These are phyloP conservation scores for Bullera alba DNA, from an alignment of 768 basidiomycete species.

Conservation along the genomic window DNA sequence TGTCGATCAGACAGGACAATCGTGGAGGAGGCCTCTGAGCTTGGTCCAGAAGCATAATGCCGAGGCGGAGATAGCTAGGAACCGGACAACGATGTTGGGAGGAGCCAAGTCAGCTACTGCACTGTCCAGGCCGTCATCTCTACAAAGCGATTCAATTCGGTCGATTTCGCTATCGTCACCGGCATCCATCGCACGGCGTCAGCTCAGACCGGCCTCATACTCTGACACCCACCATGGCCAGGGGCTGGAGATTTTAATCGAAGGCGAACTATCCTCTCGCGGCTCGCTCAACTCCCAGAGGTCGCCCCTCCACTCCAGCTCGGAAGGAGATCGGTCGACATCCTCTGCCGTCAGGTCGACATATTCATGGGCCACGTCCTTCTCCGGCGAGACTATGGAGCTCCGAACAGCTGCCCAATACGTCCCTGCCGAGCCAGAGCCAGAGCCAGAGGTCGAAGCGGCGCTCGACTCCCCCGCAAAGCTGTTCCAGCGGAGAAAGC, in stretches of 20 bases:
- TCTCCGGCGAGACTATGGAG: conserved; percentile 35
- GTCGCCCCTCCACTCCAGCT: neutral
- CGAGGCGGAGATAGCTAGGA: no score
- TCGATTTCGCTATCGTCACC: no score
- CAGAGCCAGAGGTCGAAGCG: conserved; percentile 4
- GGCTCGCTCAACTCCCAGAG: no score
- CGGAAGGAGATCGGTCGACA: neutral
- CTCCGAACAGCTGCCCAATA: conserved; percentile 30
- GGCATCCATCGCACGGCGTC: neutral
- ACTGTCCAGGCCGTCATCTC: no score
- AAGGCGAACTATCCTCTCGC: neutral
- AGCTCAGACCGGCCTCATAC: neutral
- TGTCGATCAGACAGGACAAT: no score
- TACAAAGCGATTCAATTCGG: no score
- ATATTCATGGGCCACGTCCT: conserved; percentile 34
- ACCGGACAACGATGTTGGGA: no score
- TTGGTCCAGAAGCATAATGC: no score
- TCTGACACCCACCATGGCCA: neutral
- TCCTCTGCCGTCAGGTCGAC: conserved; percentile 13
- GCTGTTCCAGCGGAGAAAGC: conserved; percentile 15
- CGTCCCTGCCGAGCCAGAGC: conserved; percentile 3
- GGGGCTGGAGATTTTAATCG: conserved; percentile 7
- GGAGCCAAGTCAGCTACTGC: no score
- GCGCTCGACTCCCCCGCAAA: conserved; percentile 19
- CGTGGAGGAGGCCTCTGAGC: no score